Evolutionary conservation across 352 stramenopile genomes (phyloP), one percentile per base, ranked within the genome.

Genomic region (Pythium coloratum): DNA sequence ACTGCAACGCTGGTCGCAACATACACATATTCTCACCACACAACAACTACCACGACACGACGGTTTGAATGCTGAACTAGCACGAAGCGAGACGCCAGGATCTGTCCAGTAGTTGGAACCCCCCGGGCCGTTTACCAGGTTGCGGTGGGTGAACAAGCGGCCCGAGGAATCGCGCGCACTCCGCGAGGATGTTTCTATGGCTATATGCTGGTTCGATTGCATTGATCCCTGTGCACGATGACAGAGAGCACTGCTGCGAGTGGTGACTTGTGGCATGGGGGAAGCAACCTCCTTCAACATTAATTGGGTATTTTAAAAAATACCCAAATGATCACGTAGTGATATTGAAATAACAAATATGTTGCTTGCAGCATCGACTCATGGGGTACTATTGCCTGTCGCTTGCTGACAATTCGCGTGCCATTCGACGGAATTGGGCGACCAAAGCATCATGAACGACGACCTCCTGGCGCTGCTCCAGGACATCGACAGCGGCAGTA

Each of bases 381-480:
- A 50, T 50, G 42, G 14, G 42, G 18, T n/a, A 50, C 42, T 24
- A 26, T 50, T 50, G 14, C 42, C 42, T 50, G 42, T 50, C 42
- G 18, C 12, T 24, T 24, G 20, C 20, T 24, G 0, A 24, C 20
- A 24, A 24, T 24, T 24, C 20, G 20, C 20, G 0, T 24, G 20
- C 20, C 42, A 50, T 46, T 50, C 42, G 42, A 24, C 42, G 42
- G 18, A 50, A 26, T 28, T 50, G 42, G 42, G n/a, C 42, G 42
- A 50, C 16, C 16, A 26, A 26, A 24, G n/a, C 42, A 50, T 26
- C 13, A 14, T 38, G 32, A 36, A 60, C 16, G 62, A 32, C 55
- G 62, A 64, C 20, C 40, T 69, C 33, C n/a, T 62, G 6, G 59
- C 62, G 32, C 62, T 69, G 20, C 44, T 69, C 20, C 42, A 63